Evolutionary conservation across 2,329 filamentous ascomycete genomes (phyloP).

Genomic region (Fusarium floridanum): DNA sequence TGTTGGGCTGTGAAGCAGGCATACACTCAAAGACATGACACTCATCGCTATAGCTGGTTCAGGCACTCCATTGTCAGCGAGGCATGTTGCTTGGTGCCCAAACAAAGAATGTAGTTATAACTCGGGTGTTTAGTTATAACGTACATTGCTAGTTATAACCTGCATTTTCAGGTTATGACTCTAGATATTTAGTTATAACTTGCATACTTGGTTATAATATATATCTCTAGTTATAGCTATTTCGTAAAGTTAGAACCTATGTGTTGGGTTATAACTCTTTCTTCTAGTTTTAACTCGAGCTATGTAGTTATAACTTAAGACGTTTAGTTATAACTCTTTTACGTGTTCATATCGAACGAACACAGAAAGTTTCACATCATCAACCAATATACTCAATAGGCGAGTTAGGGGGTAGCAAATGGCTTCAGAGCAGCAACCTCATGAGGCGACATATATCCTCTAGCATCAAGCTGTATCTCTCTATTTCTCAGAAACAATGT

Average conservation of each 20-base stretch:
- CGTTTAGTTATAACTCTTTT: neutral
- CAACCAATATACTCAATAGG: no score
- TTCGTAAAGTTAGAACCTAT: neutral
- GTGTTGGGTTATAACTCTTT: neutral
- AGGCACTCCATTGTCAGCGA: neutral
- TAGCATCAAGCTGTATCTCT: neutral
- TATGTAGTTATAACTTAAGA: neutral
- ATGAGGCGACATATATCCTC: neutral
- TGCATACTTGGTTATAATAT: no score
- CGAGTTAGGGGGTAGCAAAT: no score
- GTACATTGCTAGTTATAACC: neutral
- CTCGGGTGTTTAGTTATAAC: neutral
- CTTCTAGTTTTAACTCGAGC: neutral
- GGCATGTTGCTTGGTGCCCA: accelerated
- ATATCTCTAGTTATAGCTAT: no score
- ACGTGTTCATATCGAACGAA: neutral
- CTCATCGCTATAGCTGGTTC: neutral
- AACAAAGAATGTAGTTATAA: neutral
- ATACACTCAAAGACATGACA: neutral
- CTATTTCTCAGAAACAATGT: neutral
- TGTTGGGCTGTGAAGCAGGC: neutral
- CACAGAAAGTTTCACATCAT: neutral
- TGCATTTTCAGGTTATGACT: no score
- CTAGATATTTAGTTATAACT: neutral
- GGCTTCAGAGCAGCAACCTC: accelerated